Percentiles rank a stretch among this genome's conserved stretches.
Evolutionary conservation across 352 stramenopile genomes (phyloP).

Genomic region (Thraustotheca clavata): DNA sequence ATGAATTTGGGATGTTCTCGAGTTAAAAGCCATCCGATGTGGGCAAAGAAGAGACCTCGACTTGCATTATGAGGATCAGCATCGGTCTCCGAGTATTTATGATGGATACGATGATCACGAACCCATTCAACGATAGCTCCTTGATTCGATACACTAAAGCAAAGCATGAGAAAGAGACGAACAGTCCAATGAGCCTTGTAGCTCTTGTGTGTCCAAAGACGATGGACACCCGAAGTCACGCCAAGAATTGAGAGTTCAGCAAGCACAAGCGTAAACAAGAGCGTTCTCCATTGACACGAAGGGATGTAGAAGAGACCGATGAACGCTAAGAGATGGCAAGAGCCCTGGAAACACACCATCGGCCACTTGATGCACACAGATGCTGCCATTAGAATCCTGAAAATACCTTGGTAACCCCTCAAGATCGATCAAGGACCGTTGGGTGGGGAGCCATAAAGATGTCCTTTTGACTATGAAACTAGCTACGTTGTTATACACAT

Average conservation of each 20-base stretch:
- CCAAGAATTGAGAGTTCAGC: constrained; percentile 87
- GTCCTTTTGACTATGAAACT: too few species aligned
- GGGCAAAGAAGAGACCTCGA: constrained; percentile 97
- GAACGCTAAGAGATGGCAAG: constrained; percentile 59
- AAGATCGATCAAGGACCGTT: too few species aligned
- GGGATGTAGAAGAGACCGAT: constrained; percentile 48
- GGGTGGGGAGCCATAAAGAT: too few species aligned
- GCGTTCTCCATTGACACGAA: constrained; percentile 48
- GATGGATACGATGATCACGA: constrained; percentile 97
- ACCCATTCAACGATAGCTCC: constrained; percentile 98
- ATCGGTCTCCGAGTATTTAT: constrained; percentile 97
- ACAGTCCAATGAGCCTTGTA: constrained; percentile 90
- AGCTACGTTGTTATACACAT: too few species aligned
- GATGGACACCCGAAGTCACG: constrained; percentile 96
- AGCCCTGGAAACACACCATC: too few species aligned
- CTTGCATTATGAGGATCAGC: constrained; percentile 92
- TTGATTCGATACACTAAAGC: constrained; percentile 95
- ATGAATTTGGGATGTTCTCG: constrained; percentile 94
- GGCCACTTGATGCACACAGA: too few species aligned
- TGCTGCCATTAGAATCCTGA: too few species aligned
- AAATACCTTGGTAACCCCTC: too few species aligned
- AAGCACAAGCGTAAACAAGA: constrained; percentile 80
- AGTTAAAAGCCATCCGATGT: constrained; percentile 98
- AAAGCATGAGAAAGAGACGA: constrained; percentile 95
- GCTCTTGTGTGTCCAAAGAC: constrained; percentile 94